Conservation (phyloP, 2,329 filamentous ascomycete species). For the Raffaelea ambrosiae region DNA sequence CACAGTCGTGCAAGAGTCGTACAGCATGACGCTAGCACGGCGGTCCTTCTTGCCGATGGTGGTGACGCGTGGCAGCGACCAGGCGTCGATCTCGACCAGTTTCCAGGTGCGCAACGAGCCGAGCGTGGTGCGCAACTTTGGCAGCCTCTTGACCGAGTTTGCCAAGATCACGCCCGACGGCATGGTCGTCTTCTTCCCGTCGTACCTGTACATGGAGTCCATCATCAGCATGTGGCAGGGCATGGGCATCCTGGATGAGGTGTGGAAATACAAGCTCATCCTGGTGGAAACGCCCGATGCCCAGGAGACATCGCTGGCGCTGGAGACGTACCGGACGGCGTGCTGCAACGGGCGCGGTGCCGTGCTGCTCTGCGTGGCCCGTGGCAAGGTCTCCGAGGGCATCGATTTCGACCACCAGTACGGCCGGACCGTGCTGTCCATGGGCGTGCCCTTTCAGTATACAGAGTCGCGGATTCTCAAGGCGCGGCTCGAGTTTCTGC, state of each 20-base stretch:
- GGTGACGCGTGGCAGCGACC: slow-evolving; percentile 88
- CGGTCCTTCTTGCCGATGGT: slow-evolving; percentile 98
- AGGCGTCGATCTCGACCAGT: slow-evolving; percentile 83
- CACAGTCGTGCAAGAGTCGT: slow-evolving; percentile 92
- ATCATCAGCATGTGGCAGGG: slow-evolving; percentile 99
- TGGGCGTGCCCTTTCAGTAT: slow-evolving; percentile 97
- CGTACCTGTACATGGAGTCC: slow-evolving; percentile 97
- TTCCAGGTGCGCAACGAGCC: slow-evolving; percentile 96
- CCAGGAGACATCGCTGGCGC: slow-evolving; percentile 88
- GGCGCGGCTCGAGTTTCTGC: slow-evolving; percentile 88
- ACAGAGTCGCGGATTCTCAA: slow-evolving; percentile 96
- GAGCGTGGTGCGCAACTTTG: slow-evolving; percentile 94
- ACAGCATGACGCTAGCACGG: slow-evolving; percentile 89
- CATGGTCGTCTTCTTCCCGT: slow-evolving; percentile 98
- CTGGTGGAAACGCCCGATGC: slow-evolving; percentile 95
- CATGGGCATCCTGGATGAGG: slow-evolving; percentile 93
- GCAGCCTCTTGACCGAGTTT: slow-evolving; percentile 87
- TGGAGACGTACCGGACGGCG: slow-evolving; percentile 94
- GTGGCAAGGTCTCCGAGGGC: slow-evolving; percentile 94
- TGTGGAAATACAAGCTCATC: slow-evolving; percentile 99
- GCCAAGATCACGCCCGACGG: slow-evolving; percentile 93
- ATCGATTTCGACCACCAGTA: slow-evolving; percentile 99
- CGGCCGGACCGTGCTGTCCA: slow-evolving; percentile 88
- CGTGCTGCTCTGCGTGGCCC: slow-evolving; percentile 86
- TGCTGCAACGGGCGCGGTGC: slow-evolving; percentile 96